Evolutionary conservation across 768 basidiomycete genomes (phyloP).

Genomic region (Lactarius pseudohatsudake): DNA sequence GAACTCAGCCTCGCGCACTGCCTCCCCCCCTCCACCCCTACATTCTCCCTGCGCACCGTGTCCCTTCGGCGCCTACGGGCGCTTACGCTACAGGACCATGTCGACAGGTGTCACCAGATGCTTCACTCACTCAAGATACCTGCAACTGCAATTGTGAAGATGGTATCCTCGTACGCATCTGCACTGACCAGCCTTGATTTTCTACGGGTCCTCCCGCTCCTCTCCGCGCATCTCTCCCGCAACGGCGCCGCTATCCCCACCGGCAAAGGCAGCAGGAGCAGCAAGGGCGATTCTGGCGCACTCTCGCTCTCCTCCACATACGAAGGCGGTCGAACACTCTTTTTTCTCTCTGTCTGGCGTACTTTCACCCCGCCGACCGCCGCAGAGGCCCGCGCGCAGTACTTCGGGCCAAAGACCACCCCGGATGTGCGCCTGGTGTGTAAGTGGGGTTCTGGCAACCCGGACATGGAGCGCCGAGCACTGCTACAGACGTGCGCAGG

Average conservation of each 20-base stretch:
- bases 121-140: slow-evolving; percentile 14
- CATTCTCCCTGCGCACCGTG: slow-evolving; percentile 7
- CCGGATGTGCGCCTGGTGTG: slow-evolving; percentile 16
- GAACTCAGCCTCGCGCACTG: slow-evolving; percentile 12
- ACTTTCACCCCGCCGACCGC: slow-evolving; percentile 13
- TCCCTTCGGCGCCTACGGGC: slow-evolving; percentile 4
- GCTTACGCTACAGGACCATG: slow-evolving; percentile 3
- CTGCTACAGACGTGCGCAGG: slow-evolving; percentile 3
- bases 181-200: slow-evolving; percentile 19
- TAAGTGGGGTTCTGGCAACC: slow-evolving; percentile 16
- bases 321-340: slow-evolving; percentile 11
- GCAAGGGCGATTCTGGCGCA: slow-evolving; percentile 7
- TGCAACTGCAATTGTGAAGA: slow-evolving; percentile 1
- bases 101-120: slow-evolving; percentile 20
- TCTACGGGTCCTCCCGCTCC: slow-evolving; percentile 11
- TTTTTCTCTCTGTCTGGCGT: slow-evolving; percentile 18
- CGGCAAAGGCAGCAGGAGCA: not conserved
- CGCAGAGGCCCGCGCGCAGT: slow-evolving; percentile 10
- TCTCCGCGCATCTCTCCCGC: slow-evolving; percentile 16
- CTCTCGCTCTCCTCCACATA: slow-evolving; percentile 12
- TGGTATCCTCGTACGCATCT: slow-evolving; percentile 10
- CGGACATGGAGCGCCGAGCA: slow-evolving; percentile 17
- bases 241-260: not conserved
- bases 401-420: slow-evolving; percentile 5
- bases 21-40: slow-evolving; percentile 7